Conservation (phyloP, 305 asterid species). For the Fraxinus sp. region DNA sequence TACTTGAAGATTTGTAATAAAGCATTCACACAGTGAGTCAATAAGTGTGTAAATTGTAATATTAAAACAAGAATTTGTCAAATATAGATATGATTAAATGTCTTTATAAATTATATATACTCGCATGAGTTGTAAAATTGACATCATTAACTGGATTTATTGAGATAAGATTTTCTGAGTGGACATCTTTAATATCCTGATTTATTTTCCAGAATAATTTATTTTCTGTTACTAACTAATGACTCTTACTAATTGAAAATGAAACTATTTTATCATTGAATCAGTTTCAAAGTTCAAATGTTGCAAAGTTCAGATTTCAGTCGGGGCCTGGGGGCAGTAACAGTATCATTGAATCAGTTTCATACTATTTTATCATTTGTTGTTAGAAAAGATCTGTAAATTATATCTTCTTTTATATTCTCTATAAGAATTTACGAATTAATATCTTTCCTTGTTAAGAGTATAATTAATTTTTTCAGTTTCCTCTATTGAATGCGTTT, state of each 20-base stretch:
- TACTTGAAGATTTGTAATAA: neutral
- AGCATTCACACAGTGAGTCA: neutral
- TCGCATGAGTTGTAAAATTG: neutral
- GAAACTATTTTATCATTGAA: no score
- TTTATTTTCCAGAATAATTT: neutral
- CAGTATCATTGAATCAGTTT: no score
- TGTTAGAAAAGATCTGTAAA: neutral
- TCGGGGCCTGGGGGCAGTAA: no score
- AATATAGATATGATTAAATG: neutral
- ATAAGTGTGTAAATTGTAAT: neutral
- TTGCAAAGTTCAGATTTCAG: no score
- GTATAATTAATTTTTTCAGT: neutral
- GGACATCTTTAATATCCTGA: neutral
- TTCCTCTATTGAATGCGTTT: neutral
- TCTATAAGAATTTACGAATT: neutral
- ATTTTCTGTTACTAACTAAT: neutral
- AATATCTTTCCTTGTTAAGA: neutral
- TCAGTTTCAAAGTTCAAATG: no score
- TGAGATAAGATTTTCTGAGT: neutral
- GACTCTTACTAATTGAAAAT: neutral
- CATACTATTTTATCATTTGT: neutral
- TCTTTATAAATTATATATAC: neutral
- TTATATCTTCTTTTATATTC: neutral
- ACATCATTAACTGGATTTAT: neutral
- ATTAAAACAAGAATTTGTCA: neutral